Conservation (phyloP, 352 stramenopile genomes). For the Elongisporangium undulatum region DNA sequence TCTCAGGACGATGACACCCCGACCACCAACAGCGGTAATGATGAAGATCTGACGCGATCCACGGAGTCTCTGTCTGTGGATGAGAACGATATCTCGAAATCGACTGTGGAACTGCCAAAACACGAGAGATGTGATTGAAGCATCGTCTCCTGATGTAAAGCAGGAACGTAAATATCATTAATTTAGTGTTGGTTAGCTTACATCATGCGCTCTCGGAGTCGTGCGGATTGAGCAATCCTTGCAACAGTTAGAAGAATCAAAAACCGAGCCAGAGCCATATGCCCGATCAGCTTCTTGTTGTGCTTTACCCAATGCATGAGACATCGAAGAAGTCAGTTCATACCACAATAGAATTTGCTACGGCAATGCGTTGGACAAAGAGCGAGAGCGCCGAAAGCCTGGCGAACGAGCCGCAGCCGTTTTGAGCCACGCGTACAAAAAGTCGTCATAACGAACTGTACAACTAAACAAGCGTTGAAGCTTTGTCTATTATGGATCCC, state of each 20-base stretch:
- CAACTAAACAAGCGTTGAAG: background rate
- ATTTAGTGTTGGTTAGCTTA: background rate
- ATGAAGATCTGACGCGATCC: background rate
- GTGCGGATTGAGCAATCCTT: too few relatives aligned
- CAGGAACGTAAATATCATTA: background rate
- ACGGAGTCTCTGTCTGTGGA: background rate
- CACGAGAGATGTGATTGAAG: background rate
- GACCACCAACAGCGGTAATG: background rate
- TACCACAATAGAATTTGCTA: background rate
- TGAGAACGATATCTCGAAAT: background rate
- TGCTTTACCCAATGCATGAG: too few relatives aligned
- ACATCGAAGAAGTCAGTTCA: background rate
- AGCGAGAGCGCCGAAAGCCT: background rate
- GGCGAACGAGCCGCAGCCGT: background rate
- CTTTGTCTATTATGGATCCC: background rate
- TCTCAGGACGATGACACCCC: background rate
- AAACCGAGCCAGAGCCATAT: too few relatives aligned
- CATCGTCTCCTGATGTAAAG: background rate
- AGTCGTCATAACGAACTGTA: background rate
- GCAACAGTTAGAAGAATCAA: too few relatives aligned
- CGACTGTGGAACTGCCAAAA: background rate
- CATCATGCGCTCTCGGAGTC: too few relatives aligned
- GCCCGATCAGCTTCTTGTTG: too few relatives aligned
- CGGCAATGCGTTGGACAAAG: background rate
- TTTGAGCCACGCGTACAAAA: background rate